Evolutionary conservation across 2,329 filamentous ascomycete species (phyloP).

Genomic region (Clonostachys rosea): DNA sequence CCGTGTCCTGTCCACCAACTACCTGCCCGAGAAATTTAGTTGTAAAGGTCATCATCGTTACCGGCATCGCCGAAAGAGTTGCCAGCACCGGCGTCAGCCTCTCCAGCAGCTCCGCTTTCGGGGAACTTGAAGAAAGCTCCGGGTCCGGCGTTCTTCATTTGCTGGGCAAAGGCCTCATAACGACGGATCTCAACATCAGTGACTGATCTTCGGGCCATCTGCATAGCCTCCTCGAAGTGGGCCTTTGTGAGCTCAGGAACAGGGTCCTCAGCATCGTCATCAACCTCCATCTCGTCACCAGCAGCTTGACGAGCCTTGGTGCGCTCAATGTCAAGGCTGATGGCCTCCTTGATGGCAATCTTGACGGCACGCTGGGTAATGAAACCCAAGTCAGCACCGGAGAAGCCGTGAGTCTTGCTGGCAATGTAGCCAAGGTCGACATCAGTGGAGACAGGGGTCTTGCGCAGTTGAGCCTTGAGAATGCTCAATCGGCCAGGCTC

Average conservation of each 20-base stretch:
- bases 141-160: slow-evolving; percentile 96
- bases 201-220: slow-evolving; percentile 87
- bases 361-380: slow-evolving; percentile 98
- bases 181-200: slow-evolving; percentile 95
- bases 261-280: slow-evolving; percentile 80
- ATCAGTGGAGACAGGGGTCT: slow-evolving; percentile 87
- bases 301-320: slow-evolving; percentile 83
- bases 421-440: slow-evolving; percentile 91
- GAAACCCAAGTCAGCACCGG: slow-evolving; percentile 98
- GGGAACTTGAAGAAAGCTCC: slow-evolving; percentile 99
- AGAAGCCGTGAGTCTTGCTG: slow-evolving; percentile 97
- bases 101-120: slow-evolving; percentile 62
- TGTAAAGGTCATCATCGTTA: slow-evolving; percentile 95
- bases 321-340: slow-evolving; percentile 82
- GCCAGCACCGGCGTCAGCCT: slow-evolving; percentile 50
- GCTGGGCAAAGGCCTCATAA: slow-evolving; percentile 97
- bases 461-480: slow-evolving; percentile 92
- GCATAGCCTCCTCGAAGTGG: slow-evolving; percentile 99
- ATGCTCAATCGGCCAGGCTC: slow-evolving; percentile 86
- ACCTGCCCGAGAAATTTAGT: slow-evolving; percentile 53
- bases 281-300: slow-evolving; percentile 68
- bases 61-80: slow-evolving; percentile 77
- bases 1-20: slow-evolving; percentile 2
- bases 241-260: slow-evolving; percentile 93
- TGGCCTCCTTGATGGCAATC: slow-evolving; percentile 98